Base-by-base conservation (phyloP, 139 green algal genomes). In the Chlorella sp. region DNA sequence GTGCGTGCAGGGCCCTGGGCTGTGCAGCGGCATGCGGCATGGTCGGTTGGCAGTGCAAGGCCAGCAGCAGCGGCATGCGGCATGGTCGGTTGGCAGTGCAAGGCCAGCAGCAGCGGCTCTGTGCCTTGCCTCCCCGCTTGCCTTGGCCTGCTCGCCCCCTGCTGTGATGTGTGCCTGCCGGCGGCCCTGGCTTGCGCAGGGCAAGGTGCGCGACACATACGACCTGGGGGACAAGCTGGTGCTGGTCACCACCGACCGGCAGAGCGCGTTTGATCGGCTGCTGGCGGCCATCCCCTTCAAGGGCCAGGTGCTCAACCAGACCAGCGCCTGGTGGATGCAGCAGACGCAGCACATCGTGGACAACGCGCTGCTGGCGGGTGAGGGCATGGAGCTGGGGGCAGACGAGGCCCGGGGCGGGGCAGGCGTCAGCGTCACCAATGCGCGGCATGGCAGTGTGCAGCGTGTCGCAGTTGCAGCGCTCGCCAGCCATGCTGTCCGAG, bases 121-220 rank as follows among this genome's bases (percentile, higher is more conserved):
- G 32, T 20, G 13, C 56, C 56, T 65, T 20, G 22, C 56, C 56
- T 65, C 13, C 64, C 44, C 13, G 43, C 44, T 2, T 36, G 30
- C 44, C 28, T 4, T 44, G 44, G 8, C 3, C 30, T 44, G 73
- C 26, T 51, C 34, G 30, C 69, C 19, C 38, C 11, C 69, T 22
- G 30, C 32, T 11, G 9, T 72, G 32, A 41, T 41, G 13, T 40
- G 14, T 9, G 1, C 32, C 30, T 14, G 64, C 32, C 41, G n/a
- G 17, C 32, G 64, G 13, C 30, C 64, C 64, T 38, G n/a, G 13
- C 7, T 30, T 8, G 17, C 13, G 13, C 90, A 97, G 93, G 95
- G 95, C 81, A 98, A 99, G 88, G 97, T 99, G n/a, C 91, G 97
- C 1, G 97, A 99, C 90, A 97, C 93, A 8, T 99, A 99, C 85